These are phyloP conservation scores for Naganishia sp. DNA, from an alignment of 1,284 basidiomycete genomes.

Conservation along the genomic window DNA sequence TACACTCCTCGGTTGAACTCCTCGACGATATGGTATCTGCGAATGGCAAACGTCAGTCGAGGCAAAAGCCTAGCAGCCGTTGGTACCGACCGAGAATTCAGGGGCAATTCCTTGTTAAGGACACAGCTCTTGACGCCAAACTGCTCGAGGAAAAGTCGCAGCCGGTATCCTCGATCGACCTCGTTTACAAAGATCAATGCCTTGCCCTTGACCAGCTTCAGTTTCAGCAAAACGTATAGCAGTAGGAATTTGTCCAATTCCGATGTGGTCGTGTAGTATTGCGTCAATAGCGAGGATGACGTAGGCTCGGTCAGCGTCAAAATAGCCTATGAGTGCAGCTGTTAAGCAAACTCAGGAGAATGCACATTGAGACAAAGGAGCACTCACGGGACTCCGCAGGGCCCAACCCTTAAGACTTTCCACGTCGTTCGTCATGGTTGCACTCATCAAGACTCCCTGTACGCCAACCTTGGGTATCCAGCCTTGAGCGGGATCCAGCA, in stretches of 20 bases:
- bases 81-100: conserved; percentile 74
- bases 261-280: conserved; percentile 77
- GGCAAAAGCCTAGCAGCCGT: not conserved
- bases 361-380: not conserved
- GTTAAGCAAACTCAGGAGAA: not conserved
- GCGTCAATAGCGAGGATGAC: conserved; percentile 67
- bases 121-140: conserved; percentile 97
- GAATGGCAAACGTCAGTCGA: not conserved
- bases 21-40: conserved; percentile 92
- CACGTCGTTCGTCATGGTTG: conserved; percentile 96
- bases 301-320: conserved; percentile 86
- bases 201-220: conserved; percentile 93
- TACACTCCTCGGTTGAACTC: conserved; percentile 99
- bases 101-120: conserved; percentile 90
- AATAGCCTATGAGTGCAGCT: conserved; percentile 62
- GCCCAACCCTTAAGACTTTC: conserved; percentile 85
- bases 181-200: conserved; percentile 97
- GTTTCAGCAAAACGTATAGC: conserved; percentile 90
- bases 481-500: conserved; percentile 62
- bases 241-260: conserved; percentile 96
- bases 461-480: conserved; percentile 79
- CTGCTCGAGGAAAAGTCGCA: conserved; percentile 96
- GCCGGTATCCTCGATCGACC: conserved; percentile 88
- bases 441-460: conserved; percentile 96
- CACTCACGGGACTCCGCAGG: conserved; percentile 78